Base-by-base conservation (phyloP, 2,329 filamentous ascomycete genomes). In the Thelonectria rubi region DNA sequence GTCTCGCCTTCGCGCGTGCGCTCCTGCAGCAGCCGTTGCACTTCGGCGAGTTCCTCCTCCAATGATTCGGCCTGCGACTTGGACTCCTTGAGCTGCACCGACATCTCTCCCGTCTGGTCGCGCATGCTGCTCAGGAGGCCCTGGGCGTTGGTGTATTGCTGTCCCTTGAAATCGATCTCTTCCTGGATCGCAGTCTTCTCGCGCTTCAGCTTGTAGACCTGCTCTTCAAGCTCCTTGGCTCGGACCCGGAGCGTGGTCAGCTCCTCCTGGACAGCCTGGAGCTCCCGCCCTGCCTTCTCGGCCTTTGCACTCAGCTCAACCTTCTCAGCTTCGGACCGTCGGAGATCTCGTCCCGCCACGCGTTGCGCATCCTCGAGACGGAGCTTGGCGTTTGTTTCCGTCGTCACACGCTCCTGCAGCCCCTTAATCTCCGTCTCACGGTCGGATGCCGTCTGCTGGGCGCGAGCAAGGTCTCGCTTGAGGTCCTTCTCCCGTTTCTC, bases 1-100 rank as follows among this genome's bases (percentile, higher is more conserved):
- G 93, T 97, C 79, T 98, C 94, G 24, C 89, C 92, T 78, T 99
- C 95, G 45, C 95, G 88, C 4, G 92, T 94, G 24, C 95, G 89
- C 77, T 99, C 95, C 54, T 87, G 88, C 2, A 99, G 84, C 63
- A 97, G 85, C 60, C 92, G 87, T 74, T 97, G 93, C 3, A 93
- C 90, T 76, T 99, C 95, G 1, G 88, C 87, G 1, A 98, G 83
- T 76, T 99, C 95, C 77, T 99, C 95, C 72, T 97, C 94, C 0
- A 98, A 81, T 60, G 89, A 91, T 72, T 97, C 94, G 40, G 89
- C 91, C 67, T 93, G 89, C 51, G 90, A 87, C 63, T 91, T 88
- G 1, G 91, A 88, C 77, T 99, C 95, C 76, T 95, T 97, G 77
- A 97, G 90, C 78, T 97, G 95, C 67, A 92, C 91, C 5, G 89